A percentile compares a stretch with the other conserved stretches of the same genome.
Evolutionary conservation across 495 filamentous ascomycete species (phyloP).

Genomic region (Patellaria atrata): DNA sequence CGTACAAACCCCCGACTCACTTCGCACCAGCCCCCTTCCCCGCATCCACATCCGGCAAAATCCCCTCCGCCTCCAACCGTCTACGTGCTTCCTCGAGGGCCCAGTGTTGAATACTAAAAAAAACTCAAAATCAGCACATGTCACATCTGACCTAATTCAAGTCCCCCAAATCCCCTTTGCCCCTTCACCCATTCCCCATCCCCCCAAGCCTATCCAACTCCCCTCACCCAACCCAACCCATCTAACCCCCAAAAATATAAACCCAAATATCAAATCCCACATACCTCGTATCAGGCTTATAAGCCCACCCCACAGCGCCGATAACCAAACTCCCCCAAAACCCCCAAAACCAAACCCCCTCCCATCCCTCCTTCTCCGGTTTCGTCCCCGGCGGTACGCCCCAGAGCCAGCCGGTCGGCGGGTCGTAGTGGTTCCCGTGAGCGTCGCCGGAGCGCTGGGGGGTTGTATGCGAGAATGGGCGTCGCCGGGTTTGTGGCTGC

Average conservation of each 20-base stretch:
- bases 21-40: no score
- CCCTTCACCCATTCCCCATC: slow-evolving; percentile 1
- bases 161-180: neutral
- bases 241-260: slow-evolving; percentile 1
- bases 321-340: slow-evolving; percentile 72
- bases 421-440: slow-evolving; percentile 75
- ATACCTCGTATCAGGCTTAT: slow-evolving; percentile 97
- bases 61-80: slow-evolving; percentile 87
- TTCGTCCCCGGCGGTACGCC: slow-evolving; percentile 88
- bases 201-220: neutral
- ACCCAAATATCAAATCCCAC: no score
- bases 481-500: no score
- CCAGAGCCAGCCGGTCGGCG: slow-evolving; percentile 80
- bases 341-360: slow-evolving; percentile 72
- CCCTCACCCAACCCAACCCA: neutral
- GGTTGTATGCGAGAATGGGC: no score
- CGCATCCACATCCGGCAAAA: slow-evolving; percentile 76
- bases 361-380: slow-evolving; percentile 92
- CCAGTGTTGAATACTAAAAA: slow-evolving; percentile 90
- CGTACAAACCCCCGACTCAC: no score
- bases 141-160: neutral
- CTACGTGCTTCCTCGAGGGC: slow-evolving; percentile 90
- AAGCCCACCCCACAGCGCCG: slow-evolving; percentile 72
- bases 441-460: no score
- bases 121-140: slow-evolving; percentile 13